Conservation (phyloP, 495 filamentous ascomycete species). For the Rostrohypoxylon terebratum region DNA sequence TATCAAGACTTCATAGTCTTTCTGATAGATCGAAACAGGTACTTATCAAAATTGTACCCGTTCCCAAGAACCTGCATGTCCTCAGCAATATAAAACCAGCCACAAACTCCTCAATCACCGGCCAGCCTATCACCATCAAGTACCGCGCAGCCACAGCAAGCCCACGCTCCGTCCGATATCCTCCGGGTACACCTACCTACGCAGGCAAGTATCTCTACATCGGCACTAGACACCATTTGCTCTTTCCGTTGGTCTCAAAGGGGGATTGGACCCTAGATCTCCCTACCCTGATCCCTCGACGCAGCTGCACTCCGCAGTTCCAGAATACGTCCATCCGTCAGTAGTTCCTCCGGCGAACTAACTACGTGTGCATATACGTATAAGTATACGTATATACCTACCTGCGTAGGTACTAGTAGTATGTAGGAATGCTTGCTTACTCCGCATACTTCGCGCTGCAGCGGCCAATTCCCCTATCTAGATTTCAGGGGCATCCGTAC, state of each 20-base stretch:
- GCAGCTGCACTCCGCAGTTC: conserved; percentile 37
- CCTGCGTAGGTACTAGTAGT: too few relatives aligned
- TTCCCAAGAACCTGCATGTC: too few relatives aligned
- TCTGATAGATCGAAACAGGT: too few relatives aligned
- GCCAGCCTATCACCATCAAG: background rate
- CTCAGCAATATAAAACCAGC: too few relatives aligned
- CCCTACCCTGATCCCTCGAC: background rate
- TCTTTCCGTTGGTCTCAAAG: background rate
- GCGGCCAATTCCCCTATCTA: conserved; percentile 6
- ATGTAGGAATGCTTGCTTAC: background rate
- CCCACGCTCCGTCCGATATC: background rate
- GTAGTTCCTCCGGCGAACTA: background rate
- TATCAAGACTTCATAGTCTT: too few relatives aligned
- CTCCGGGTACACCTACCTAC: conserved; percentile 13
- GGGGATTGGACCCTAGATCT: conserved; percentile 23
- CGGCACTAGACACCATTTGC: background rate
- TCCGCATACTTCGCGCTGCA: conserved; percentile 21
- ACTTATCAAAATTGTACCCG: too few relatives aligned
- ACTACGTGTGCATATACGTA: background rate
- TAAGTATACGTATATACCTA: background rate
- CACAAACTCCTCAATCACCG: too few relatives aligned
- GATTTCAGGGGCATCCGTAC: conserved; percentile 7
- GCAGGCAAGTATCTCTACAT: conserved; percentile 1
- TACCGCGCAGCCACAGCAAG: background rate
- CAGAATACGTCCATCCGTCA: conserved; percentile 11